Evolutionary conservation across 495 filamentous ascomycete genomes (phyloP), one percentile per base, ranked within the genome.

Genomic region (Penicillium alfredii): DNA sequence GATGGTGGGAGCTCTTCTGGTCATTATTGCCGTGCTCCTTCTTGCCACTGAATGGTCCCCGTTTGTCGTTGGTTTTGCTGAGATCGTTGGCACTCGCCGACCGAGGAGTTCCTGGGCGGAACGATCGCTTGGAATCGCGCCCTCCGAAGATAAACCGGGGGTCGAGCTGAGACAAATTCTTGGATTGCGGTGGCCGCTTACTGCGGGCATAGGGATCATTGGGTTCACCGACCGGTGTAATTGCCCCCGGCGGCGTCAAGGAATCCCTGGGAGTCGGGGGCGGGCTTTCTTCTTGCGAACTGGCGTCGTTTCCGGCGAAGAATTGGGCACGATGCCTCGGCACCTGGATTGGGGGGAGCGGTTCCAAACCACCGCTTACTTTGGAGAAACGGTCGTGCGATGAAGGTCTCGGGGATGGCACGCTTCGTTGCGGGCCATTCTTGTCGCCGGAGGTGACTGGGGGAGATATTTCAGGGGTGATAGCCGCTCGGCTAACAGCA

Each of bases 191-290:
- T 14, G 80, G 79, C 11, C 89, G 81, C 50, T 82, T 89, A 52
- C 75, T 81, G 38, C 86, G 82, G 10, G 86, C 83, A 58, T 94
- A 94, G 6, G 90, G 88, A 53, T 97, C 88, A 57, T 94, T 85
- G 15, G 66, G 77, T 21, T 94, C 88, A 11, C 83, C 87, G 8
- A 77, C 68, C 3, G 87, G 89, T 25, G 86, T 88, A 42, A 85
- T 84, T 11, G 87, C 79, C 14, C 69, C 67, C 8, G 74, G 69
- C 15, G 77, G 78, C n/a, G 78, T 79, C 15, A 72, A 70, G 8
- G 71, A 73, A 12, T 63, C 55, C 45, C 65, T 68, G 12, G 86
- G 76, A 4, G 78, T 81, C 13, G 60, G 44, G 12, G 70, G 61
- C 5, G 75, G 72, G 42, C 69, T 76, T 37, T 65, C 67, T 30